Percentiles rank a stretch among this genome's conserved stretches.
Conservation (phyloP, 148 eudicot genomes). For the Diospyros kaki region DNA sequence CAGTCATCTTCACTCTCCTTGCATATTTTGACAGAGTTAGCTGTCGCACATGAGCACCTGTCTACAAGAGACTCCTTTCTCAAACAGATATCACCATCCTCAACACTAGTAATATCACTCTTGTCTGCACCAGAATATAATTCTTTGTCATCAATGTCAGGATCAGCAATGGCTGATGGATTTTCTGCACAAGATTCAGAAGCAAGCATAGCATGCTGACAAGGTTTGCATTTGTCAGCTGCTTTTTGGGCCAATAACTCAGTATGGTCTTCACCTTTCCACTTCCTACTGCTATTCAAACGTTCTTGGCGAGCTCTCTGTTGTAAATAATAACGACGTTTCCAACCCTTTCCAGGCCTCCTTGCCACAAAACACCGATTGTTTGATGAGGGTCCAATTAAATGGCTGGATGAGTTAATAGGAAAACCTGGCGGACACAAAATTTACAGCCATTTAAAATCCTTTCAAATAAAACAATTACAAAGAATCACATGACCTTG, state of each 20-base stretch:
- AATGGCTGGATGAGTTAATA: constrained; percentile 35
- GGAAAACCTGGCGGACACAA: constrained; percentile 37
- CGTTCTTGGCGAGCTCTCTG: constrained; percentile 86
- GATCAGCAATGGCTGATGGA: constrained; percentile 30
- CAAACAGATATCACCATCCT: constrained; percentile 28
- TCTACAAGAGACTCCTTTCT: constrained; percentile 26
- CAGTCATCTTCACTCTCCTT: constrained; percentile 29
- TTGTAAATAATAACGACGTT: constrained; percentile 64
- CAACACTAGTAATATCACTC: constrained; percentile 21
- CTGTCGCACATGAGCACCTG: constrained; percentile 29
- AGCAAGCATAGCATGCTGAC: constrained; percentile 25
- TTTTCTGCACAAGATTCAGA: constrained; percentile 32
- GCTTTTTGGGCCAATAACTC: constrained; percentile 29
- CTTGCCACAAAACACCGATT: constrained; percentile 49
- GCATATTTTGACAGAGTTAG: constrained; percentile 15
- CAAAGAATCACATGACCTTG: neutral
- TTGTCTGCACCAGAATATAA: constrained; percentile 22
- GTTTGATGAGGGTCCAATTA: constrained; percentile 50
- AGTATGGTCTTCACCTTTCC: constrained; percentile 49
- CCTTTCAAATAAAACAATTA: neutral
- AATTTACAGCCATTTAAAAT: neutral
- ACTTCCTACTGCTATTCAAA: constrained; percentile 58
- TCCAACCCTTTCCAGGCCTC: constrained; percentile 65
- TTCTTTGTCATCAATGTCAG: constrained; percentile 29
- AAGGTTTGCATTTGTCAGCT: constrained; percentile 36